Conservation (phyloP, 1,284 basidiomycete species). For the Austroboletus olivaceoglutinosus region DNA sequence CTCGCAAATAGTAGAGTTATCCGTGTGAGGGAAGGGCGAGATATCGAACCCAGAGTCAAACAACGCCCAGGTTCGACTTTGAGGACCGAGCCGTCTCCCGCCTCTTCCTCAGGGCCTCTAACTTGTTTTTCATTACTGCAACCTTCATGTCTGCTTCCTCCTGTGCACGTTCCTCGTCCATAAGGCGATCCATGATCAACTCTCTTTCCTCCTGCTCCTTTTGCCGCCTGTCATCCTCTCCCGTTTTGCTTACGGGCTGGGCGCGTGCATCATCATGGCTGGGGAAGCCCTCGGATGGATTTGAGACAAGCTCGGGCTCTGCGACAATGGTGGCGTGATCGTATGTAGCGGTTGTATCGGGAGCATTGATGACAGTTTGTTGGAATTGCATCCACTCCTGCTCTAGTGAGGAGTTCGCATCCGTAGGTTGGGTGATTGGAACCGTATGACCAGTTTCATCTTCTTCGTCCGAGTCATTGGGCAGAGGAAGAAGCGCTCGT, state of each 20-base stretch:
- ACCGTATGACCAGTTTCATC: constrained; percentile 30
- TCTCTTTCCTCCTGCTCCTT: constrained; percentile 73
- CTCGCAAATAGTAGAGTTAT: too few species aligned
- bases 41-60: constrained; percentile 4
- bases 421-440: constrained; percentile 2
- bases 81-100: constrained; percentile 43
- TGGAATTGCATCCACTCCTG: constrained; percentile 71
- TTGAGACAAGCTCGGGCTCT: constrained; percentile 57
- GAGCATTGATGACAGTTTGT: constrained; percentile 49
- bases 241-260: constrained; percentile 35
- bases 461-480: constrained; percentile 47
- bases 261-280: constrained; percentile 23
- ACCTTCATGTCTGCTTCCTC: constrained; percentile 82
- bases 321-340: constrained; percentile 67
- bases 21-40: too few species aligned
- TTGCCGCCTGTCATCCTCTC: constrained; percentile 44
- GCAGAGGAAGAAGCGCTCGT: constrained; percentile 41
- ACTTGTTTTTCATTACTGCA: constrained; percentile 54
- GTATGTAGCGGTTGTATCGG: constrained; percentile 48
- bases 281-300: constrained; percentile 56
- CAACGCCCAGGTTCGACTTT: constrained; percentile 23
- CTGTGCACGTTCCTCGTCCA: constrained; percentile 79
- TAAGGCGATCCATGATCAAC: constrained; percentile 75
- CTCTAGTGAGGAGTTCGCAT: constrained; percentile 43
- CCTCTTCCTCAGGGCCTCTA: constrained; percentile 60